Conservation (phyloP, 495 filamentous ascomycete species). For the Aspergillus sparsus region DNA sequence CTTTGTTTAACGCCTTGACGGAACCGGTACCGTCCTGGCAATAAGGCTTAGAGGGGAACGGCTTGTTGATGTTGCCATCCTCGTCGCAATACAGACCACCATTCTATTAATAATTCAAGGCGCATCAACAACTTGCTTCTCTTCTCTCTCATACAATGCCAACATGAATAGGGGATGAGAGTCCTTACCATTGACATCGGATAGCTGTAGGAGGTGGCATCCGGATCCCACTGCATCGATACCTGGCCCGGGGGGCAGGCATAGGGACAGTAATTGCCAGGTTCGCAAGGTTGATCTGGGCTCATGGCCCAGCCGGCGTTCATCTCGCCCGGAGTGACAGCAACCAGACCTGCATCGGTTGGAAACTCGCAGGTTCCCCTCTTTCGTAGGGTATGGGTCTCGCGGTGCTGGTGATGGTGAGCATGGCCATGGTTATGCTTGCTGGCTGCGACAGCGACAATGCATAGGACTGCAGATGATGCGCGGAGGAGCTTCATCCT, state of each 20-base stretch:
- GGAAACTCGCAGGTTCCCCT: slow-evolving; percentile 66
- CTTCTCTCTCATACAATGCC: not conserved
- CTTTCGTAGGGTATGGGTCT: slow-evolving; percentile 38
- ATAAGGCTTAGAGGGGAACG: slow-evolving; percentile 68
- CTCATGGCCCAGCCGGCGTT: slow-evolving; percentile 87
- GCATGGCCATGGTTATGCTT: slow-evolving; percentile 39
- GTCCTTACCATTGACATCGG: slow-evolving; percentile 71
- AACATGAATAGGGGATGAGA: not conserved
- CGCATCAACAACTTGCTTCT: slow-evolving; percentile 1
- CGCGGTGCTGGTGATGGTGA: slow-evolving; percentile 23
- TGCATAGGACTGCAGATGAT: slow-evolving; percentile 57
- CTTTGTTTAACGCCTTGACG: slow-evolving; percentile 64
- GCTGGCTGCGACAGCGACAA: slow-evolving; percentile 51
- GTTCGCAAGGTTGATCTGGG: slow-evolving; percentile 68
- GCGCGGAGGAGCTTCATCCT: slow-evolving; percentile 42
- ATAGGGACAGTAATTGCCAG: slow-evolving; percentile 74
- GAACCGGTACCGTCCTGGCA: slow-evolving; percentile 71
- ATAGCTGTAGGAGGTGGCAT: slow-evolving; percentile 65
- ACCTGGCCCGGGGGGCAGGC: slow-evolving; percentile 76
- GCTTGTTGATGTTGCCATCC: slow-evolving; percentile 66
- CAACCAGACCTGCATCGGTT: slow-evolving; percentile 64
- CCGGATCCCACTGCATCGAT: slow-evolving; percentile 77
- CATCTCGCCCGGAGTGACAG: slow-evolving; percentile 59
- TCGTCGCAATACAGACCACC: slow-evolving; percentile 76
- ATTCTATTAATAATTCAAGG: slow-evolving; percentile 49